Base-by-base conservation (phyloP, 23 red algal genomes). In the Gracilariopsis chorda region DNA sequence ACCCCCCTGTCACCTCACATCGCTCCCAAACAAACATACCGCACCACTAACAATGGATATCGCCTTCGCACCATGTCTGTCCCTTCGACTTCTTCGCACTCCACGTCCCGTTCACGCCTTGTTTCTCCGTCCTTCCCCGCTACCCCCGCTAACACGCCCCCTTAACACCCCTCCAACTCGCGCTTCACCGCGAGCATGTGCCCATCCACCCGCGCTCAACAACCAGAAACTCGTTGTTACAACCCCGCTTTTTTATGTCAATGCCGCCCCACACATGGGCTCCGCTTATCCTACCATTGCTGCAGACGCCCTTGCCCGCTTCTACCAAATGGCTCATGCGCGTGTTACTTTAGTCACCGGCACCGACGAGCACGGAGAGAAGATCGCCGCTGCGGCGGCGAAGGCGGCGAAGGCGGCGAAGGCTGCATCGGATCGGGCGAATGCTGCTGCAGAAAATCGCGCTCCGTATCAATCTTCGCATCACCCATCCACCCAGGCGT, bases 361-460 rank as follows among this genome's bases (percentile, higher is more conserved):
- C 34, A 85, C 72, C 20, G 97, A 99, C 52, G 97, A 99, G 63
- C 97, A 99, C 42, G 97, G 97, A 13, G 97, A 99, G 77, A 99
- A 99, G 78, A 94, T 99, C 65, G 94, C 91, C 2, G 68, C 78
- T 12, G 93, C 97, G 1, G 97, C 97, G 0, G 90, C 87, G 10
- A 74, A 51, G 2, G 72, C 84, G 16, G 67, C 59, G 20, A 28
- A 41, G 11, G 21, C 24, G 24, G 44, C 46, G 24, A 19, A 55
- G 49, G n/a, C 16, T 55, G n/a, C 49, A 55, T 16, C 46, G 21
- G 30, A 80, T 32, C n/a, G n/a, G n/a, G n/a, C n/a, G n/a, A n/a
- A n/a, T n/a, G 67, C 67, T 16, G 29, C 34, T 1, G 67, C 28
- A 0, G 63, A 69, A 23, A 27, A 1, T 20, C 72, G 65, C n/a